Evolutionary conservation across 257 asterid genomes (phyloP), one percentile per base, ranked within the genome.

Genomic region (Fraxinus quadrangulata): DNA sequence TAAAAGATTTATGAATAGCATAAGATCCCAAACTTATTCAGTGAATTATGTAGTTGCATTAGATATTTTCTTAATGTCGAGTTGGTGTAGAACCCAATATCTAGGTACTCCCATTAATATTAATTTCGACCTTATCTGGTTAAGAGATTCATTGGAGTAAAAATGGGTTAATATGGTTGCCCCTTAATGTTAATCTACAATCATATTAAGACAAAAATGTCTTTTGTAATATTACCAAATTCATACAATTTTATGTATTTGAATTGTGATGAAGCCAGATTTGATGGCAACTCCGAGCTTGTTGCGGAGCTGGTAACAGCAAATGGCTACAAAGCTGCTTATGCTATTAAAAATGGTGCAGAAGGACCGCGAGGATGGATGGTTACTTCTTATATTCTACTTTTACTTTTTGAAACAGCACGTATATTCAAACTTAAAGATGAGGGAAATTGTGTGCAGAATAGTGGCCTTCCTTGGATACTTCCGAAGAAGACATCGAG

Each of bases 271-370:
- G 96, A 93, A 93, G 98, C 96, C 96, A 96, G 99, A 89, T 93
- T 92, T 83, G 97, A 93, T 85, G 97, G 98, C 65, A 96, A 92
- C 92, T 96, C 99, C 70, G 98, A 96, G 81, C 95, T 96, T 81
- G 97, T 93, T 0, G 97, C 97, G 30, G 97, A 93, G 92, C 88
- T 96, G 67, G 98, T 87, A 31, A 92, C 98, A 6, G 91, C 87
- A 49, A 96, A 96, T 83, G 98, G 99, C 80, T 93, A 90, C 84
- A 96, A 92, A 88, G 92, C 94, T 83, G 99, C 98, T 47, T 96
- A 92, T 78, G 99, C 96, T 21, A 87, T 96, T 65, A 96, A 84
- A 88, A 98, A 90, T 83, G 99, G 99, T 19, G 97, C 89, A 16
- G 92, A 87, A 86, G 94, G 94, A 81, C 80, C 84, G 63, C 82